Evolutionary conservation across 1,284 basidiomycete species (phyloP), one percentile per base, ranked within the genome.

Genomic region (Ceratobasidium sp.): DNA sequence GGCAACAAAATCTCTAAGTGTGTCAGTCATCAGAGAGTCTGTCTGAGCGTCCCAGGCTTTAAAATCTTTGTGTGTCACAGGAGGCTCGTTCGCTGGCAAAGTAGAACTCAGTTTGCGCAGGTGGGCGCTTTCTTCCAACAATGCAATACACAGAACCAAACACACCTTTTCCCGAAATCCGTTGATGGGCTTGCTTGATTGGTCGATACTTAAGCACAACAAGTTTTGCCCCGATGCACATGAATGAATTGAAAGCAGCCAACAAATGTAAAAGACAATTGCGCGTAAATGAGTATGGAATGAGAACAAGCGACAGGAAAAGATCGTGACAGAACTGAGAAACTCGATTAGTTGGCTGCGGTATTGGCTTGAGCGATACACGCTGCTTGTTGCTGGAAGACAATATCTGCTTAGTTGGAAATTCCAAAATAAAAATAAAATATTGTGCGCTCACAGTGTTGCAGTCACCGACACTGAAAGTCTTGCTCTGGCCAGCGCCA

Each of bases 401-500:
- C 11, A 27, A 72, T n/a, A 45, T 24, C 14, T 8, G 5, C n/a
- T 57, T n/a, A 54, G 63, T 57, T 36, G 5, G 15, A 62, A 22
- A 2, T 19, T 33, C 11, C n/a, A n/a, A 27, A 19, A 14, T 17
- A 41, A 41, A 17, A 47, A 19, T 47, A 4, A 7, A 27, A 59
- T n/a, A 19, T 22, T 4, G 51, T 33, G n/a, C 31, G 74, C 73
- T 71, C 59, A 76, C 75, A 62, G 79, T 76, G 73, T 87, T 86
- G 80, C 89, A 89, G 72, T 87, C 86, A 8, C 81, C 79, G 71
- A 89, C 88, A 45, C 84, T 83, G 77, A 89, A 80, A 44, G 82
- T 84, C 56, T 81, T 80, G 74, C 82, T 77, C 75, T 85, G 83
- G 41, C 83, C 82, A 11, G 83, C 83, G 11, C 82, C 80, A 76